Evolutionary conservation across 1,139 yeast genomes (phyloP).

Genomic region (Lipomyces yarrowii): DNA sequence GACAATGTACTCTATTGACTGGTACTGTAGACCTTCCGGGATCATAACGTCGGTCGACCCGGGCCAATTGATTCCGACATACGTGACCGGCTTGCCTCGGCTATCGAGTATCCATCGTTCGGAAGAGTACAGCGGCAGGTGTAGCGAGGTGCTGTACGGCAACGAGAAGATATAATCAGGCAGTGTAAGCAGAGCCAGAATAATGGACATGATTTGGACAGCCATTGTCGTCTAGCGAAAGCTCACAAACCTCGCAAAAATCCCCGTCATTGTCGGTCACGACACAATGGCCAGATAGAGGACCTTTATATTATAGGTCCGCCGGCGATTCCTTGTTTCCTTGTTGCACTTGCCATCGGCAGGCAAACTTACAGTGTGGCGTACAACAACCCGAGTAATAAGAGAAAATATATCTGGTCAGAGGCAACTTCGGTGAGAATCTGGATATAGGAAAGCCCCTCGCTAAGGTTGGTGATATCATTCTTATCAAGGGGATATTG

Average conservation of each 20-base stretch:
- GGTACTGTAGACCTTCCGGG: conserved; percentile 1
- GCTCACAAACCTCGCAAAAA: too few species aligned
- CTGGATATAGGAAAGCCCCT: too few species aligned
- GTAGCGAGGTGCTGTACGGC: neutral
- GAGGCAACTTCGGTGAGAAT: neutral
- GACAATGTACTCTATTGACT: neutral
- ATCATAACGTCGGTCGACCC: neutral
- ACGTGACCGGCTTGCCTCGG: neutral
- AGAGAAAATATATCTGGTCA: neutral
- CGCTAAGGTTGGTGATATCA: too few species aligned
- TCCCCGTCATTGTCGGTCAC: too few species aligned
- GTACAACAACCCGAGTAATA: neutral
- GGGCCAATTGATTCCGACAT: neutral
- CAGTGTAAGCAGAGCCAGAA: neutral
- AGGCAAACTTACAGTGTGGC: neutral
- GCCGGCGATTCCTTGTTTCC: neutral
- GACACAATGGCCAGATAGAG: neutral
- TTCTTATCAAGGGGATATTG: too few species aligned
- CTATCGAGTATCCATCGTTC: neutral
- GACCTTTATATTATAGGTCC: neutral
- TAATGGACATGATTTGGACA: neutral
- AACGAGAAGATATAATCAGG: neutral
- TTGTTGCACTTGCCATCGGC: neutral
- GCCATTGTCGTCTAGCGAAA: too few species aligned
- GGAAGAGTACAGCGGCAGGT: neutral